These are phyloP conservation scores for Amylostereum chailletii DNA, from an alignment of 1,284 basidiomycete species.

Conservation along the genomic window DNA sequence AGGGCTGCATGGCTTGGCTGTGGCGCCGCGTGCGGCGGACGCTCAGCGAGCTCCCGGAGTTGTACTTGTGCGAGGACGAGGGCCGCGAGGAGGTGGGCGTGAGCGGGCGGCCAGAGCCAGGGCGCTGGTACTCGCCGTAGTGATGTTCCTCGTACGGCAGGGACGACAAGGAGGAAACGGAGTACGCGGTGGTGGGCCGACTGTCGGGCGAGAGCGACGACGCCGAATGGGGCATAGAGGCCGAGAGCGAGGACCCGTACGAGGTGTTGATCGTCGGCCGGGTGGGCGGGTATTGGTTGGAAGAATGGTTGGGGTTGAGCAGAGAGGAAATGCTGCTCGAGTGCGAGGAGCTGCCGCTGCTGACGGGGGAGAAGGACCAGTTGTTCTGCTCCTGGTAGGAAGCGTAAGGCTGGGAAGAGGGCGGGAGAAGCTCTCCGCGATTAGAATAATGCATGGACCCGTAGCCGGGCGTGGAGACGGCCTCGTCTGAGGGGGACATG, in stretches of 20 bases:
- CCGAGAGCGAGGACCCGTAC: slow-evolving; percentile 54
- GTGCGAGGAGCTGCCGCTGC: slow-evolving; percentile 48
- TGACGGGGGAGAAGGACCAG: slow-evolving; percentile 51
- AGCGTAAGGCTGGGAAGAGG: slow-evolving; percentile 44
- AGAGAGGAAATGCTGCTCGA: slow-evolving; percentile 71
- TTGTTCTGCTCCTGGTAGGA: slow-evolving; percentile 43
- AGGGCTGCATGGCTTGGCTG: slow-evolving; percentile 76
- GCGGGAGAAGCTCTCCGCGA: slow-evolving; percentile 33
- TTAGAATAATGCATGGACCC: slow-evolving; percentile 40
- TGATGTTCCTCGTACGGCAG: slow-evolving; percentile 59
- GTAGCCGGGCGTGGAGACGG: slow-evolving; percentile 47
- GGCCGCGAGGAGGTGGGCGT: slow-evolving; percentile 41
- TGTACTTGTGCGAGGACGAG: slow-evolving; percentile 51
- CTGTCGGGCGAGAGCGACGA: slow-evolving; percentile 74
- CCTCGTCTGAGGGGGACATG: slow-evolving; percentile 58
- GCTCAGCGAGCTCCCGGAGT: slow-evolving; percentile 42
- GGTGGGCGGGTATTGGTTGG: slow-evolving; percentile 30
- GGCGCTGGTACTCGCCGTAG: slow-evolving; percentile 57
- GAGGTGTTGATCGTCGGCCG: slow-evolving; percentile 60
- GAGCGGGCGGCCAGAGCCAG: slow-evolving; percentile 49
- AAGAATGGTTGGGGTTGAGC: slow-evolving; percentile 59
- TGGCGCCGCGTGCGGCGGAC: slow-evolving; percentile 65
- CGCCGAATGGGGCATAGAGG: slow-evolving; percentile 60
- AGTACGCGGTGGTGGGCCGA: slow-evolving; percentile 75
- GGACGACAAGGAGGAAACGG: slow-evolving; percentile 69